These are phyloP conservation scores for Hansfordia pulvinata DNA, from an alignment of 2,329 filamentous ascomycete species.

Conservation along the genomic window DNA sequence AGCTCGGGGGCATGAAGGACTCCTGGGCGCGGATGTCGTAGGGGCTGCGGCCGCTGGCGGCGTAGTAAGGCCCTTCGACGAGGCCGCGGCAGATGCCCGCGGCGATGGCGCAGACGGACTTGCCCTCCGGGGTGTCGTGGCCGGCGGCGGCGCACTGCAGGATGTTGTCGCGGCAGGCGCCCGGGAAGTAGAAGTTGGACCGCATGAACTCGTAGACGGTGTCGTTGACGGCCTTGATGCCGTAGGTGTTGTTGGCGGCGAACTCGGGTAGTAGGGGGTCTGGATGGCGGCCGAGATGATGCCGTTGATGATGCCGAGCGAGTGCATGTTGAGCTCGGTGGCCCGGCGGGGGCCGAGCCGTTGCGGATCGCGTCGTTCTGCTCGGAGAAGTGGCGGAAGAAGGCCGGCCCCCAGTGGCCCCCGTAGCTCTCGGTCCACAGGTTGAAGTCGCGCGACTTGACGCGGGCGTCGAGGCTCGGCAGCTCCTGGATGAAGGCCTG, in stretches of 20 bases:
- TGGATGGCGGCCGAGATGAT: constrained; percentile 43
- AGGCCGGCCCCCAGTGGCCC: constrained; percentile 43
- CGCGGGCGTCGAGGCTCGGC: no score
- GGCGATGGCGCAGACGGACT: constrained; percentile 36
- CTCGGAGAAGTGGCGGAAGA: constrained; percentile 32
- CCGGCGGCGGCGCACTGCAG: constrained; percentile 38
- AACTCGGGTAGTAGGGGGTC: constrained; percentile 46
- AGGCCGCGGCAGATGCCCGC: constrained; percentile 40
- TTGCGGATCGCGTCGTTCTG: no score
- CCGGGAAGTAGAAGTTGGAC: constrained; percentile 44
- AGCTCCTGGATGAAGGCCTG: constrained; percentile 52
- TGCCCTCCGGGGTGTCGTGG: no score
- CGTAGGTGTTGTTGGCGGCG: constrained; percentile 41
- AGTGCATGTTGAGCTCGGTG: constrained; percentile 31
- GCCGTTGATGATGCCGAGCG: constrained; percentile 42
- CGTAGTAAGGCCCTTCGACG: constrained; percentile 37
- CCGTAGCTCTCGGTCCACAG: constrained; percentile 44
- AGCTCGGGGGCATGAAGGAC: constrained; percentile 42
- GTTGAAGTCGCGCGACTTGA: constrained; percentile 33
- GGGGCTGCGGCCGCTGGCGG: constrained; percentile 37
- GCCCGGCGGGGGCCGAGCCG: constrained; percentile 26
- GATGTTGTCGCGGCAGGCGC: constrained; percentile 46
- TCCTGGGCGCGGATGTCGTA: constrained; percentile 44
- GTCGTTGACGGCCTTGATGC: constrained; percentile 35
- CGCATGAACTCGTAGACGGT: constrained; percentile 35